Base-by-base conservation (phyloP, 2,329 filamentous ascomycete genomes). In the Apiospora koreana region DNA sequence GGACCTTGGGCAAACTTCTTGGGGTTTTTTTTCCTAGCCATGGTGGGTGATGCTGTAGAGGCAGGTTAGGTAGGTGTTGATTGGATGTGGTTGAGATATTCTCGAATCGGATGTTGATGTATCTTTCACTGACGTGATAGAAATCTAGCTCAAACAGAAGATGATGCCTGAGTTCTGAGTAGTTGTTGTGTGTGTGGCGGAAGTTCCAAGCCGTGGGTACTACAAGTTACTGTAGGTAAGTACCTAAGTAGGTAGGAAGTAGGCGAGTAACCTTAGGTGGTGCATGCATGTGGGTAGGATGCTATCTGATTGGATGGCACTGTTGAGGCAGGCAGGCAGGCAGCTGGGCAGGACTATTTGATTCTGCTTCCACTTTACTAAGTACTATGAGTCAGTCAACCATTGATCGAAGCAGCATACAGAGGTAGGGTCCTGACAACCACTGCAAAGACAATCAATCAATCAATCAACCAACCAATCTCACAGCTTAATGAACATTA, bases 151-250 rank as follows among this genome's bases (percentile, higher is more conserved):
- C 28, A 58, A 35, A 58, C 50, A 35, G 50, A 31, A 21, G 50
- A 58, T 35, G 50, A 31, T 10, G 28, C 14, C 41, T 58, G 50
- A 10, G 50, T n/a, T n/a, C n/a, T n/a, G n/a, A n/a, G n/a, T n/a
- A n/a, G n/a, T n/a, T n/a, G n/a, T n/a, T n/a, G 21, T 58, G 50
- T 58, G 50, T 62, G 54, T 62, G 54, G 54, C 54, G 54, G 54
- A 62, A 38, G 54, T 38, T 38, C 18, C 31, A 62, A 38, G 31
- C 31, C 35, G 28, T 31, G 31, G 48, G 48, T 54, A 54, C n/a
- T n/a, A n/a, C n/a, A n/a, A n/a, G n/a, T n/a, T n/a, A n/a, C n/a
- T n/a, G n/a, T n/a, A n/a, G 25, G 38, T 41, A 41, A 12, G 48
- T 54, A 25, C 48, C n/a, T n/a, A 54, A 35, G 50, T 58, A 28